phyloP scores from a whole-genome alignment of 805 yeast species.

The Kregervanrija pseudodelftensis region DNA sequence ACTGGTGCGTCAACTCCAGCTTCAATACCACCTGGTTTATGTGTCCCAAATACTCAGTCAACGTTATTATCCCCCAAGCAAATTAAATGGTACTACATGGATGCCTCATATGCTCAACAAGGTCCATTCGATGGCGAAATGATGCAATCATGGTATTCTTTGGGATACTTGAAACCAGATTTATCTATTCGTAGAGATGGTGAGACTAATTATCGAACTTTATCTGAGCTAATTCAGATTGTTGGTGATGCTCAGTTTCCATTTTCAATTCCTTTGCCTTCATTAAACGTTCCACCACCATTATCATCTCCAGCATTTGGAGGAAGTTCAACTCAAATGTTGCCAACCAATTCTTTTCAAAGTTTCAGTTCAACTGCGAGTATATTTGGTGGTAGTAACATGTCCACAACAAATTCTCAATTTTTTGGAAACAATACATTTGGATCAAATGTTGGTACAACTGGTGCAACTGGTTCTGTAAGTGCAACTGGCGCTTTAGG shows the following conservation, averaged over 20 bases:
- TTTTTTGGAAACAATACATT: not conserved
- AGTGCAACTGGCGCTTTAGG: not conserved
- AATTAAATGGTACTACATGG: conserved; percentile 67
- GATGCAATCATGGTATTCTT: conserved; percentile 75
- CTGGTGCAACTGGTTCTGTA: not conserved
- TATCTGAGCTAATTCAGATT: conserved; percentile 45
- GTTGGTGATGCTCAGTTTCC: conserved; percentile 50
- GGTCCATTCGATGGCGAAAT: conserved; percentile 72
- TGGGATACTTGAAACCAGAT: conserved; percentile 49
- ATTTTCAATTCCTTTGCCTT: conserved; percentile 53
- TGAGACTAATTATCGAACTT: conserved; percentile 41
- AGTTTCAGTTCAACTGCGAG: conserved; percentile 12
- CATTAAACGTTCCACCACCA: not conserved
- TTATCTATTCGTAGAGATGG: conserved; percentile 54
- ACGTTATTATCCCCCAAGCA: conserved; percentile 19
- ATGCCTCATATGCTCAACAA: conserved; percentile 61
- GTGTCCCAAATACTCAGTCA: conserved; percentile 8
- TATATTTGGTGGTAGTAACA: conserved; percentile 11
- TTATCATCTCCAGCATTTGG: not conserved
- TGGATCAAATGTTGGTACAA: too few relatives aligned
- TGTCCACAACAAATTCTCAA: not conserved
- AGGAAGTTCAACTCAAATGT: conserved; percentile 2
- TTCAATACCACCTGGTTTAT: conserved; percentile 13
- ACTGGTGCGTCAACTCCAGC: conserved; percentile 1
- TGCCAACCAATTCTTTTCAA: conserved; percentile 9